Percentiles rank a stretch among this genome's conserved stretches.
Evolutionary conservation across 257 asterid genomes (phyloP).

Genomic region (Nicotiana tomentosiformis): DNA sequence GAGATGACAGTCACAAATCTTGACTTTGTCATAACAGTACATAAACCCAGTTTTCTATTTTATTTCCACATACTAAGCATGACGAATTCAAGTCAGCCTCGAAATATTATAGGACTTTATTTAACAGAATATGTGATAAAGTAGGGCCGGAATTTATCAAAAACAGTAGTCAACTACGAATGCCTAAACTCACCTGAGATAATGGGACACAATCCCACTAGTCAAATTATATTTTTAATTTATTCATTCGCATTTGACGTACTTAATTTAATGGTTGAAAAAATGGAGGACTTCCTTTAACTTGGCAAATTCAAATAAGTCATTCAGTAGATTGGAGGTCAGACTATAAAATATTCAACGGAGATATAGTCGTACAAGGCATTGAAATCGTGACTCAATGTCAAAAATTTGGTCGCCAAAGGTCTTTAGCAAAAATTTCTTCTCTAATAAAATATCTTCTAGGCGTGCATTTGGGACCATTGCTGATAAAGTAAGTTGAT

Average conservation of each 20-base stretch:
- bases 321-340: background rate
- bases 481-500: background rate
- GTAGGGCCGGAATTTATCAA: background rate
- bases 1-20: too few relatives aligned
- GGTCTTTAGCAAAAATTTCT: background rate
- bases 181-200: slow-evolving; percentile 21
- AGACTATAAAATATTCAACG: background rate
- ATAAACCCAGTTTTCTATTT: too few relatives aligned
- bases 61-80: too few relatives aligned
- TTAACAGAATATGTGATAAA: background rate
- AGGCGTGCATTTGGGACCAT: background rate
- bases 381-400: background rate
- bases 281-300: background rate
- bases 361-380: background rate
- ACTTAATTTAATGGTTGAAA: background rate
- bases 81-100: too few relatives aligned
- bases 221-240: slow-evolving; percentile 7
- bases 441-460: background rate
- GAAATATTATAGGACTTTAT: background rate
- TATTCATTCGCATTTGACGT: background rate
- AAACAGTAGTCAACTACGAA: background rate
- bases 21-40: too few relatives aligned
- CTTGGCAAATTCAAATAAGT: slow-evolving; percentile 2
- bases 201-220: slow-evolving; percentile 11
- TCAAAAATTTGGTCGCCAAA: background rate